Conservation (phyloP, 257 asterid species). For the Lantana camara region DNA sequence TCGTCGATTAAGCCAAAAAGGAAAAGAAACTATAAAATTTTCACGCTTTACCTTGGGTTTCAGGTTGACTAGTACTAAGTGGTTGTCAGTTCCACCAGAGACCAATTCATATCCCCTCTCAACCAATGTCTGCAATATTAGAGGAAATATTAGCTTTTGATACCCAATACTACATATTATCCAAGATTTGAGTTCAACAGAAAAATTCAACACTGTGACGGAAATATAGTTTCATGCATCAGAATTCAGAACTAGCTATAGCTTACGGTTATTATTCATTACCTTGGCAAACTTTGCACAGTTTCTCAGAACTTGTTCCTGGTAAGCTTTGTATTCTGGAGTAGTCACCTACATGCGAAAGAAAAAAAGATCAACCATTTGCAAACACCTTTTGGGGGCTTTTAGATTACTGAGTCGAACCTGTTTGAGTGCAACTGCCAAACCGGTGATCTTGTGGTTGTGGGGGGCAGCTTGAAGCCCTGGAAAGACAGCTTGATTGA, state of each 20-base stretch:
- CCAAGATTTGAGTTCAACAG: too few species aligned
- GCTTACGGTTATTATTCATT: background rate
- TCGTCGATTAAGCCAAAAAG: background rate
- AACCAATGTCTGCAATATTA: constrained; percentile 54
- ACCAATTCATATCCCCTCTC: constrained; percentile 76
- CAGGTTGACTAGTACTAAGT: constrained; percentile 78
- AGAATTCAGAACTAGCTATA: too few species aligned
- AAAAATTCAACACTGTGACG: too few species aligned
- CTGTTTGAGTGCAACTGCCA: constrained; percentile 97
- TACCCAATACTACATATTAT: background rate
- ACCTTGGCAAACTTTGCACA: constrained; percentile 80
- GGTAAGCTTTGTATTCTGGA: constrained; percentile 88
- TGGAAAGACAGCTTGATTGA: constrained; percentile 99
- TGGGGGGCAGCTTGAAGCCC: constrained; percentile 99
- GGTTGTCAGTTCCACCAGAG: constrained; percentile 93
- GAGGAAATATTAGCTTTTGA: constrained; percentile 14
- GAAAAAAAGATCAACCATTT: too few species aligned
- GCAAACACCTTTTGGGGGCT: background rate
- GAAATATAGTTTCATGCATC: too few species aligned
- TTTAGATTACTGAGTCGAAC: constrained; percentile 30
- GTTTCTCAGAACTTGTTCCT: constrained; percentile 87
- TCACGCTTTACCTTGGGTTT: constrained; percentile 55
- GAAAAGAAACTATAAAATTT: background rate
- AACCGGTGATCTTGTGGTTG: constrained; percentile 92
- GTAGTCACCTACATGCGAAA: constrained; percentile 77